Conservation (phyloP, 805 yeast genomes). For the Saitoella complicata region DNA sequence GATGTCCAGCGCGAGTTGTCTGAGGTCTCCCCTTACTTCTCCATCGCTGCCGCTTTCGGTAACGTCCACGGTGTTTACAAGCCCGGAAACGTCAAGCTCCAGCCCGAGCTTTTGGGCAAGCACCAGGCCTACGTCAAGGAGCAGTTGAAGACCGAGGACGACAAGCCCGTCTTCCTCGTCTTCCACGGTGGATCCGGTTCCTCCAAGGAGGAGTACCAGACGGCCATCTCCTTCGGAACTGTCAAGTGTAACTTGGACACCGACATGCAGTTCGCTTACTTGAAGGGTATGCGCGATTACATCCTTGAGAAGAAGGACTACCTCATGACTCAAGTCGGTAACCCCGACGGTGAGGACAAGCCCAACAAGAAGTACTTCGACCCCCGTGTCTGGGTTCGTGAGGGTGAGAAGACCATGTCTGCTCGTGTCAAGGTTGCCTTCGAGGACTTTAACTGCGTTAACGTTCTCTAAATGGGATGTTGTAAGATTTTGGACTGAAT, state of each 20-base stretch:
- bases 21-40: constrained; percentile 92
- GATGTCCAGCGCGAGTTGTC: constrained; percentile 78
- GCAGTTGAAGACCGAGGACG: constrained; percentile 35
- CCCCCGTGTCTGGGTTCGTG: constrained; percentile 99
- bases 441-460: constrained; percentile 48
- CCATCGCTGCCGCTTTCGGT: constrained; percentile 99
- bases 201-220: constrained; percentile 74
- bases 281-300: constrained; percentile 94
- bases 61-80: constrained; percentile 99
- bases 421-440: constrained; percentile 73
- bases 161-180: constrained; percentile 79
- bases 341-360: constrained; percentile 98
- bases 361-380: constrained; percentile 99
- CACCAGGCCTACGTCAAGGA: constrained; percentile 82
- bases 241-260: constrained; percentile 99
- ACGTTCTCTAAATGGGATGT: constrained; percentile 14
- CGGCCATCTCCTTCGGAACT: constrained; percentile 84
- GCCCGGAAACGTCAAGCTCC: constrained; percentile 93
- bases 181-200: constrained; percentile 99
- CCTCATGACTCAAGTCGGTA: constrained; percentile 77
- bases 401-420: constrained; percentile 98
- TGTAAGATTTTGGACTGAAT: neutral
- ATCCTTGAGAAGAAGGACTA: constrained; percentile 92
- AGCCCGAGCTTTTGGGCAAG: constrained; percentile 85
- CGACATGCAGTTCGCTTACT: constrained; percentile 97